Base-by-base conservation (phyloP, 768 basidiomycete species). In the Tulasnella sp. region DNA sequence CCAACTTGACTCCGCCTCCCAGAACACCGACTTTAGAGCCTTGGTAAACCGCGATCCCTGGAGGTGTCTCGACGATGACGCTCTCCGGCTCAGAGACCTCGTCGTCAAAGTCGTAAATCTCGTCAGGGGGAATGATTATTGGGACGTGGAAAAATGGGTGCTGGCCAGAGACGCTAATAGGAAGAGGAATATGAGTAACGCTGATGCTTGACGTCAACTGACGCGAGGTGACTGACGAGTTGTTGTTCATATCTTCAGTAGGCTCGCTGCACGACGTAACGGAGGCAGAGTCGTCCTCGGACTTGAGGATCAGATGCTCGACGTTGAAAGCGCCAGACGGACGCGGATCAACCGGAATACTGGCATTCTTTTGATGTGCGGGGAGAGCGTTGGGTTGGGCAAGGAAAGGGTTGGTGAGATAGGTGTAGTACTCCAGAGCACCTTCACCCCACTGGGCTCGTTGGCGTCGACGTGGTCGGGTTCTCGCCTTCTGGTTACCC, bases 1-100 rank as follows among this genome's bases (percentile, higher is more conserved):
- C 54, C 11, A 56, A 27, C 54, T 56, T 56, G 21, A 56, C 54
- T 11, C 54, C 54, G 12, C 54, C 54, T 15, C 54, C 54, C 11
- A 56, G 54, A 3, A 56, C 54, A 12, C 54, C 54, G 40, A 56
- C 54, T 35, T 56, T 56, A 9, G 25, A 32, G 43, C 54, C 39
- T 45, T 46, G 39, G 31, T 43, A 43, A 4, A 25, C 46, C 29
- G 39, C 31, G 42, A 31, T 31, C 23, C 7, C 27, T 14, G 42
- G 29, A 8, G n/a, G n/a, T 32, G 29, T 43, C 27, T 56, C 8
- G 15, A 56, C 39, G 11, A 27, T 42, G n/a, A 43, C 41, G 21
- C 46, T 14, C 14, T 34, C 41, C 17, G 27, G 27, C 4, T 46
- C 41, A 32, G 31, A 40, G 17, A 45, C 55, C 42, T 48, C 55